Evolutionary conservation across 1,284 basidiomycete species (phyloP).

Genomic region (Xerocomus amazonicus): DNA sequence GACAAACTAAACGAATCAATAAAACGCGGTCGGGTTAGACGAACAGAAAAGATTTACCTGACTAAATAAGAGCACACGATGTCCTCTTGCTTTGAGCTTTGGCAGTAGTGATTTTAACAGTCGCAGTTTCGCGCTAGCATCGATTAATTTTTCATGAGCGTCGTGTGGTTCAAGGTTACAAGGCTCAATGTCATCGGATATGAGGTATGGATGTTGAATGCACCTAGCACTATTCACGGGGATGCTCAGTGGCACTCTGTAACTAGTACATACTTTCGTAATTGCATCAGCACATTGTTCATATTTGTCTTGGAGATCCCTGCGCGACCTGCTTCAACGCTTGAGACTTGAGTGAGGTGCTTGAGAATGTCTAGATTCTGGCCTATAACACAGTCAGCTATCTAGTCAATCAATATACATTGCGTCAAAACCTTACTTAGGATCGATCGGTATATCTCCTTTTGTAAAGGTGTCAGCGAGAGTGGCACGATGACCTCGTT

Average conservation of each 20-base stretch:
- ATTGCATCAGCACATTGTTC: conserved; percentile 84
- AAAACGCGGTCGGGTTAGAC: neutral
- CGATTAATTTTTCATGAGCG: conserved; percentile 77
- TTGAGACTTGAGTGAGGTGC: conserved; percentile 46
- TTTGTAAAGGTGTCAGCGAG: conserved; percentile 85
- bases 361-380: conserved; percentile 67
- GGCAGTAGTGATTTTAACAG: conserved; percentile 82
- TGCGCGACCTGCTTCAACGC: conserved; percentile 31
- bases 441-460: conserved; percentile 84
- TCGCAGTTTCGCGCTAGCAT: conserved; percentile 84
- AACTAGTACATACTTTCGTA: conserved; percentile 62
- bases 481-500: conserved; percentile 91
- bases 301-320: conserved; percentile 48
- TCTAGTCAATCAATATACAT: neutral
- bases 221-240: conserved; percentile 47
- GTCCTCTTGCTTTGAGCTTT: conserved; percentile 85
- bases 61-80: conserved; percentile 95
- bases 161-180: conserved; percentile 55
- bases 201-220: conserved; percentile 89
- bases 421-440: conserved; percentile 46
- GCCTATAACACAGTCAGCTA: conserved; percentile 39
- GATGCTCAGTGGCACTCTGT: neutral
- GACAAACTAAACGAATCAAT: conserved; percentile 66
- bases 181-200: conserved; percentile 80
- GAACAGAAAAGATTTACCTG: conserved; percentile 59